A percentile compares a stretch with the other conserved stretches of the same genome.
Conservation (phyloP, 2,329 filamentous ascomycete species). For the Neonectria sp. region DNA sequence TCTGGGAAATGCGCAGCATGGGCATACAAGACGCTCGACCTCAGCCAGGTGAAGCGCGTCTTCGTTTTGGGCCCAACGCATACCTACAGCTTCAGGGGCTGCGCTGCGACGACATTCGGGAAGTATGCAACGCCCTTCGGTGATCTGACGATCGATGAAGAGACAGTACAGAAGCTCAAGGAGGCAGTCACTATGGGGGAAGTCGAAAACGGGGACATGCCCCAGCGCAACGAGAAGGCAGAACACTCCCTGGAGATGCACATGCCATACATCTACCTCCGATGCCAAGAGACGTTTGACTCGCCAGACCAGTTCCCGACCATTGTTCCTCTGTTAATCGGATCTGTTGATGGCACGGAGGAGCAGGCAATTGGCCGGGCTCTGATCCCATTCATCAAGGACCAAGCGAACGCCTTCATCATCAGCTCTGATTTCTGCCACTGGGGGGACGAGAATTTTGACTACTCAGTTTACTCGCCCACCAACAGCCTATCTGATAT, state of each 20-base stretch:
- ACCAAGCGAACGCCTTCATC: slow-evolving; percentile 85
- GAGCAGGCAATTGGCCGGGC: slow-evolving; percentile 79
- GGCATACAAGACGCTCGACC: slow-evolving; percentile 92
- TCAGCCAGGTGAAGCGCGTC: slow-evolving; percentile 86
- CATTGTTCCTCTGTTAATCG: slow-evolving; percentile 89
- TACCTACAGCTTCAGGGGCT: slow-evolving; percentile 83
- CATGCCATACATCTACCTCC: slow-evolving; percentile 91
- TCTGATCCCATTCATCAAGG: slow-evolving; percentile 83
- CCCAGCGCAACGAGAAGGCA: no score
- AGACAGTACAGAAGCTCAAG: slow-evolving; percentile 66
- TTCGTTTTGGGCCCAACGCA: slow-evolving; percentile 96
- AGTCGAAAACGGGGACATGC: slow-evolving; percentile 67
- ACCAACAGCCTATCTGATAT: slow-evolving; percentile 57
- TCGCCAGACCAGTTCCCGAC: slow-evolving; percentile 73
- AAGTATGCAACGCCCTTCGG: slow-evolving; percentile 84
- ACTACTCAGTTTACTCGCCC: slow-evolving; percentile 81
- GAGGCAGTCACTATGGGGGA: slow-evolving; percentile 49
- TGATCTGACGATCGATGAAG: slow-evolving; percentile 74
- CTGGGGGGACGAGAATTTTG: slow-evolving; percentile 84
- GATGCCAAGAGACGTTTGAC: slow-evolving; percentile 68
- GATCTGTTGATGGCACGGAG: no score
- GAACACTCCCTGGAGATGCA: slow-evolving; percentile 99
- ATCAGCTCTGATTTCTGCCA: slow-evolving; percentile 98
- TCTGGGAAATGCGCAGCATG: slow-evolving; percentile 94
- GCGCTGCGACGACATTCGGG: slow-evolving; percentile 81